Percentiles rank a stretch among this genome's conserved stretches.
Conservation (phyloP, 768 basidiomycete genomes). For the Amanita molliuscula region DNA sequence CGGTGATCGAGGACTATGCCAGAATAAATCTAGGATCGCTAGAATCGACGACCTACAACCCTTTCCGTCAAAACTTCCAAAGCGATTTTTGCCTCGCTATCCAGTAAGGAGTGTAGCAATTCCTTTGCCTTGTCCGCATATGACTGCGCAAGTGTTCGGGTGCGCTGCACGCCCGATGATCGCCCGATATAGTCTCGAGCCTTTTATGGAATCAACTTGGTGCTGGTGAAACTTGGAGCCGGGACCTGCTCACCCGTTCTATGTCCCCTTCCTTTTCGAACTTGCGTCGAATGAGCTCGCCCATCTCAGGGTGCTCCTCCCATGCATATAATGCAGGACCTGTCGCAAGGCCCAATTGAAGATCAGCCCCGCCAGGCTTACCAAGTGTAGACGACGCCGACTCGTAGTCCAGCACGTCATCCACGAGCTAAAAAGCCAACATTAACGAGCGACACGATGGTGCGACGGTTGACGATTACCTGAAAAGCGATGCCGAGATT, state of each 20-base stretch:
- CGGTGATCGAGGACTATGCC: neutral
- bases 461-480: constrained; percentile 31
- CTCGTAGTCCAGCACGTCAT: constrained; percentile 92
- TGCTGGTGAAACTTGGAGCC: constrained; percentile 1
- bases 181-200: constrained; percentile 64
- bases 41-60: constrained; percentile 48
- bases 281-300: constrained; percentile 73
- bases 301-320: constrained; percentile 87
- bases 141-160: constrained; percentile 62
- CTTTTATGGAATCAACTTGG: constrained; percentile 24
- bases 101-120: constrained; percentile 61
- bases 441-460: neutral
- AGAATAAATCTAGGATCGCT: no score
- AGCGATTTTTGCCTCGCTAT: constrained; percentile 73
- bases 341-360: constrained; percentile 79
- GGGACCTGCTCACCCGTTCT: constrained; percentile 43
- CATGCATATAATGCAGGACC: constrained; percentile 93
- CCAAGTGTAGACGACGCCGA: constrained; percentile 67
- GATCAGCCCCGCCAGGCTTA: constrained; percentile 85
- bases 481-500: constrained; percentile 95
- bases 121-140: constrained; percentile 78
- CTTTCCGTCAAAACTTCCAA: constrained; percentile 68
- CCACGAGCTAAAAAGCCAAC: constrained; percentile 59
- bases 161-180: constrained; percentile 75
- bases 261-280: constrained; percentile 82